A percentile compares a stretch with the other conserved stretches of the same genome.
Evolutionary conservation across 306 rosid genomes (phyloP).

Genomic region (Vachellia collinsii): DNA sequence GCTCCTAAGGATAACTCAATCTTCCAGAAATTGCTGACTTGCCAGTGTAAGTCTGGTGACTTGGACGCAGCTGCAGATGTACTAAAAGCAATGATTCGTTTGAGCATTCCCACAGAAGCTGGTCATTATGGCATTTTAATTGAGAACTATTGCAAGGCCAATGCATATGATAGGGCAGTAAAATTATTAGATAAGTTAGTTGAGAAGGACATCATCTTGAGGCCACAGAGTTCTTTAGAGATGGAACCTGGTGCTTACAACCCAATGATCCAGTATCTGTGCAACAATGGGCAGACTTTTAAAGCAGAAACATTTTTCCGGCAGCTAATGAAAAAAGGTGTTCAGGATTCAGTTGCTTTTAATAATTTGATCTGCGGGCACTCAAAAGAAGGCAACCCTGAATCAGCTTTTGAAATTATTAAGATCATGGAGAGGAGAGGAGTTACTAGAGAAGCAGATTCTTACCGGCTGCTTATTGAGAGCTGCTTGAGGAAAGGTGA

Average conservation of each 20-base stretch:
- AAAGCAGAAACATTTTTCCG: constrained; percentile 83
- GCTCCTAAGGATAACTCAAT: constrained; percentile 80
- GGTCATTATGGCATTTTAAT: constrained; percentile 86
- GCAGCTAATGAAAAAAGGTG: constrained; percentile 86
- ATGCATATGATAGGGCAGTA: constrained; percentile 65
- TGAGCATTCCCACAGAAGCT: constrained; percentile 87
- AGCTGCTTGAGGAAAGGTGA: constrained; percentile 87
- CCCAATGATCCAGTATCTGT: constrained; percentile 70
- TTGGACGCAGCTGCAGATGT: constrained; percentile 84
- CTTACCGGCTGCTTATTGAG: constrained; percentile 70
- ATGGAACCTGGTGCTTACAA: constrained; percentile 82
- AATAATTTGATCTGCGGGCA: constrained; percentile 80
- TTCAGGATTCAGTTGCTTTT: constrained; percentile 72
- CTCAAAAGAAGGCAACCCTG: constrained; percentile 87
- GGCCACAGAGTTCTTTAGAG: constrained; percentile 65
- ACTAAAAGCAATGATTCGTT: constrained; percentile 70
- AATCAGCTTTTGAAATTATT: constrained; percentile 78
- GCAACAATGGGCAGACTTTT: constrained; percentile 67
- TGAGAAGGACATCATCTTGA: constrained; percentile 76
- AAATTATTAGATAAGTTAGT: constrained; percentile 76
- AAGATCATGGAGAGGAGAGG: constrained; percentile 88
- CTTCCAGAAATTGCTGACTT: constrained; percentile 56
- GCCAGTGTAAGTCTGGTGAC: constrained; percentile 74
- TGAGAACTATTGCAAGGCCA: constrained; percentile 80
- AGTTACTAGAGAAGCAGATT: constrained; percentile 69